These are phyloP conservation scores for Viola odorata DNA, from an alignment of 345 rosid genomes.

Conservation along the genomic window DNA sequence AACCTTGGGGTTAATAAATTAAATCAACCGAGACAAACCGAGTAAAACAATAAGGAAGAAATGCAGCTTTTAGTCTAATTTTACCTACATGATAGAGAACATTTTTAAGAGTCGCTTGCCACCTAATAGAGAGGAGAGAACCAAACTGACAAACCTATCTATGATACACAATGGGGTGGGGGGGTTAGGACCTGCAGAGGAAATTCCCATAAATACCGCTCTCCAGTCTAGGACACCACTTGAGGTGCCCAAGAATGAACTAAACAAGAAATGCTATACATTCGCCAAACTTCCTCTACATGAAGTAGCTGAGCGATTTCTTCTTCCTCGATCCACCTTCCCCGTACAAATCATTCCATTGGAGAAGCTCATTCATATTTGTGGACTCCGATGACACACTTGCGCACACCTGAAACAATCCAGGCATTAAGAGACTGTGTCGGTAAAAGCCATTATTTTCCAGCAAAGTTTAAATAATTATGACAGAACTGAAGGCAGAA, in stretches of 20 bases:
- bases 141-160: constrained; percentile 19
- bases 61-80: no score
- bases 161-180: constrained; percentile 22
- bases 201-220: constrained; percentile 21
- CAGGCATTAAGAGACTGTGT: neutral
- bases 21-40: no score
- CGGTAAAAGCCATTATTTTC: no score
- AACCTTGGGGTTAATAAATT: neutral
- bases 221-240: constrained; percentile 18
- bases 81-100: no score
- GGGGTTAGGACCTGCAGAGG: constrained; percentile 21
- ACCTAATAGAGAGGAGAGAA: neutral
- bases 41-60: neutral
- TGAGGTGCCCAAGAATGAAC: constrained; percentile 16
- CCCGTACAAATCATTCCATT: constrained; percentile 95
- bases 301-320: constrained; percentile 83
- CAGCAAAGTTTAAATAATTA: no score
- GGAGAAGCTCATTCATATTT: constrained; percentile 88
- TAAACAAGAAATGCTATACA: constrained; percentile 33
- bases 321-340: constrained; percentile 98
- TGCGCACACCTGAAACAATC: constrained; percentile 69
- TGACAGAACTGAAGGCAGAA: no score
- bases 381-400: constrained; percentile 94
- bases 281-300: constrained; percentile 44
- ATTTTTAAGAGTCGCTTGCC: no score